phyloP scores from a whole-genome alignment of 129 eudicot species.

The Deinandra increscens region DNA sequence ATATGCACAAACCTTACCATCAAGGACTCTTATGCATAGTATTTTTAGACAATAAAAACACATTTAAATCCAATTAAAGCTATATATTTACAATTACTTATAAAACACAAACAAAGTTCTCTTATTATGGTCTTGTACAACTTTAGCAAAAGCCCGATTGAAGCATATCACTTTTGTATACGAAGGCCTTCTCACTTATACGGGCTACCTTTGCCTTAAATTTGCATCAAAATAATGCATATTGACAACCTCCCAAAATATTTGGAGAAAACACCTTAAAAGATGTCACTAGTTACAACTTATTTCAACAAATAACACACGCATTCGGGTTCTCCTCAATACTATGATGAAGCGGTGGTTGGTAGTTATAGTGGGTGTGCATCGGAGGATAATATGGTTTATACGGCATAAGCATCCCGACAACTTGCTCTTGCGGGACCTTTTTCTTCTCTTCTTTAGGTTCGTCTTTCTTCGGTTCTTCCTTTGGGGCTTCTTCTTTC shows the following conservation, averaged over 20 bases:
- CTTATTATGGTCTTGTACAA: constrained; percentile 23
- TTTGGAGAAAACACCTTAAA: constrained; percentile 17
- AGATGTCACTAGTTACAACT: constrained; percentile 16
- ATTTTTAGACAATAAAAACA: not conserved
- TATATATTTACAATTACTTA: not conserved
- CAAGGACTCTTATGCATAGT: not conserved
- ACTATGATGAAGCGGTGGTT: constrained; percentile 60
- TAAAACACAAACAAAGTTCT: constrained; percentile 18
- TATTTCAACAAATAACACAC: constrained; percentile 54
- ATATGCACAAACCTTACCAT: not conserved
- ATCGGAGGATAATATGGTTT: constrained; percentile 70
- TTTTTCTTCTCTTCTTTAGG: constrained; percentile 51
- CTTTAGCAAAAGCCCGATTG: constrained; percentile 23
- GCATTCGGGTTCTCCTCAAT: constrained; percentile 93
- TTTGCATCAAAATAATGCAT: constrained; percentile 30
- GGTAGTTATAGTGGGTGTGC: constrained; percentile 54
- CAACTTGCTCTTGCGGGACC: constrained; percentile 44
- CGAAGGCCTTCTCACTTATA: constrained; percentile 33
- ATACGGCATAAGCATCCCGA: constrained; percentile 65
- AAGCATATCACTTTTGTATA: constrained; percentile 28
- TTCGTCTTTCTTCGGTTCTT: constrained; percentile 51
- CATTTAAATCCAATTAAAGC: not conserved
- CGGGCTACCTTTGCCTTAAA: constrained; percentile 24
- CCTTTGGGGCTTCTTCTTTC: constrained; percentile 45
- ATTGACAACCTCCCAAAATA: constrained; percentile 21